Percentiles rank a stretch among this genome's conserved stretches.
Conservation (phyloP, 768 basidiomycete genomes). For the Amanita rimosa region DNA sequence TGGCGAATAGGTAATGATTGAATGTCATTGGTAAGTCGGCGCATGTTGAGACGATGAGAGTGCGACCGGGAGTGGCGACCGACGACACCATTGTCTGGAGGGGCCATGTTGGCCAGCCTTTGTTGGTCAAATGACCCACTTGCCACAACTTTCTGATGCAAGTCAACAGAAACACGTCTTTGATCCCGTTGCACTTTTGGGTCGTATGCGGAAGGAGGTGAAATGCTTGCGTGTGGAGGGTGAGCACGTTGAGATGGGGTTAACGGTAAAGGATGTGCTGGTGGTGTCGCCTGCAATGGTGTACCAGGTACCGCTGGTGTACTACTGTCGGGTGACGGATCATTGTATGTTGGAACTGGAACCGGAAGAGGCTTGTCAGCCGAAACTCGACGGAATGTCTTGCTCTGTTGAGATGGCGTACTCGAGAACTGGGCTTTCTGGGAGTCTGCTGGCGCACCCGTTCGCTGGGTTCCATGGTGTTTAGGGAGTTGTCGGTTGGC, state of each 20-base stretch:
- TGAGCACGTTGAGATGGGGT: neutral
- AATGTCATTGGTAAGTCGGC: neutral
- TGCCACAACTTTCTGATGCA: neutral
- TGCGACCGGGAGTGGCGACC: neutral
- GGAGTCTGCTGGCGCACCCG: neutral
- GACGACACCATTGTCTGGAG: neutral
- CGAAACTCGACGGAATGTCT: slow-evolving; percentile 7
- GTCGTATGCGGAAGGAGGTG: slow-evolving; percentile 1
- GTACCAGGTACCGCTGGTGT: neutral
- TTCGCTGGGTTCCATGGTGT: neutral
- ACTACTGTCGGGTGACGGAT: slow-evolving; percentile 3
- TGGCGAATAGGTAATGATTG: neutral
- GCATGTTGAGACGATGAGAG: neutral
- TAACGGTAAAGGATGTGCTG: slow-evolving; percentile 5
- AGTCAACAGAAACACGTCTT: neutral
- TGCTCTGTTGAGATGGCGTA: neutral
- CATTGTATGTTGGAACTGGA: slow-evolving; percentile 11
- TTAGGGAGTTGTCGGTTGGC: neutral
- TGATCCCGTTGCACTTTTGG: neutral
- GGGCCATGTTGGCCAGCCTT: neutral
- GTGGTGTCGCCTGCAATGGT: slow-evolving; percentile 4
- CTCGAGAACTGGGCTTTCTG: neutral
- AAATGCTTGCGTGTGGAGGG: neutral
- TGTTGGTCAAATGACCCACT: neutral
- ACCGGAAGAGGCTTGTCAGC: slow-evolving; percentile 18